Evolutionary conservation across 148 eudicot genomes (phyloP), one percentile per base, ranked within the genome.

Genomic region (Pharnaceum exiguum): DNA sequence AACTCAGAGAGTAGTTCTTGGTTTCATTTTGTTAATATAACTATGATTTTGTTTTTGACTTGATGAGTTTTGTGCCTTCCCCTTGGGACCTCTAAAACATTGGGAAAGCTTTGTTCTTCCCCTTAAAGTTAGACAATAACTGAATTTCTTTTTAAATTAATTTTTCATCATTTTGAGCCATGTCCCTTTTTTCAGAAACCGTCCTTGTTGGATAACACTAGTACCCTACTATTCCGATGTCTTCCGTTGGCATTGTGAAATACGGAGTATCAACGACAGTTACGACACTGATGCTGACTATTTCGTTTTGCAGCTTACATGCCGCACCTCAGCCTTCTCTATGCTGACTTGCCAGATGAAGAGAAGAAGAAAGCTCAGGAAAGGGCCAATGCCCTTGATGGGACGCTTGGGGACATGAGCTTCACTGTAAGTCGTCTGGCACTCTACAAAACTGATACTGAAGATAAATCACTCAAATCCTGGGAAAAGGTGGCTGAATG

Each of bases 271-370:
- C 16, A n/a, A n/a, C n/a, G n/a, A n/a, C n/a, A n/a, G n/a, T n/a
- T n/a, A n/a, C n/a, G 18, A 12, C 0, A 22, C 21, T 36, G 19
- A 32, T n/a, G 17, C 12, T 5, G 37, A n/a, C n/a, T 10, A 22
- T 19, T 10, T 19, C 6, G 46, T 57, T 7, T 46, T 69, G 79
- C 82, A 93, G 98, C 96, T 48, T 93, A 93, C 73, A 88, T 93
- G 98, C 98, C 98, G 16, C 98, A 93, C 80, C 61, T 93, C 79
- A 93, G 96, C 75, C 77, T 93, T 48, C 84, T 88, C 1, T 93
- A 93, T 39, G 86, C 68, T 4, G 95, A 93, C 65, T 61, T 88
- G 59, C 73, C 85, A 7, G 91, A 88, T 2, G 96, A 88, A 56
- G 95, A 85, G 76, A 93, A 93, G 66, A 85, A 78, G 72, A 81